These are phyloP conservation scores for Metschnikowia lachancei DNA, from an alignment of 805 yeast species.

Conservation along the genomic window DNA sequence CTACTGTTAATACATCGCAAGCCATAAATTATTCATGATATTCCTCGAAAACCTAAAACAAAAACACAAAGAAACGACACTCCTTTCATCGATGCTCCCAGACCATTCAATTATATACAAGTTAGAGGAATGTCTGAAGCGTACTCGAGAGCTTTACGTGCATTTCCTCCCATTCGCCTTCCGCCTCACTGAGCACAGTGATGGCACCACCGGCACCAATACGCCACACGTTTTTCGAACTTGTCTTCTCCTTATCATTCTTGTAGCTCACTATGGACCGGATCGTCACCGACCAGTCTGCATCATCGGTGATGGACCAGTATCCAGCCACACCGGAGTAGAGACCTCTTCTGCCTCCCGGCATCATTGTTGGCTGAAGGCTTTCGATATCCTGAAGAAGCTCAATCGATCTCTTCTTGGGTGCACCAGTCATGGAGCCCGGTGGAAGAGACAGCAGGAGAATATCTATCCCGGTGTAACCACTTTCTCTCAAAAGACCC, in stretches of 20 bases:
- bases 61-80: no score
- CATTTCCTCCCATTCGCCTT: constrained; percentile 94
- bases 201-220: constrained; percentile 99
- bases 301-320: constrained; percentile 82
- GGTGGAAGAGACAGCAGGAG: constrained; percentile 84
- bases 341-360: constrained; percentile 64
- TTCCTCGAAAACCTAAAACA: no score
- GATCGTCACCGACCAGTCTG: constrained; percentile 96
- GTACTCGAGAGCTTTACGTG: constrained; percentile 74
- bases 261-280: constrained; percentile 73
- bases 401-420: constrained; percentile 89
- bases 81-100: no score
- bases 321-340: constrained; percentile 96
- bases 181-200: constrained; percentile 78
- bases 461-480: constrained; percentile 72
- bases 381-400: constrained; percentile 61
- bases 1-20: no score
- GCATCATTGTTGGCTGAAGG: constrained; percentile 30
- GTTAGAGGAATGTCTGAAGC: constrained; percentile 57
- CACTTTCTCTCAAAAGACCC: constrained; percentile 48
- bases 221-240: constrained; percentile 52
- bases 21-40: no score
- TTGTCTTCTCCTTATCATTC: constrained; percentile 40
- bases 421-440: constrained; percentile 99
- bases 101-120: constrained; percentile 6